phyloP scores from a whole-genome alignment of 805 yeast species.

The Komagataella kurtzmanii region DNA sequence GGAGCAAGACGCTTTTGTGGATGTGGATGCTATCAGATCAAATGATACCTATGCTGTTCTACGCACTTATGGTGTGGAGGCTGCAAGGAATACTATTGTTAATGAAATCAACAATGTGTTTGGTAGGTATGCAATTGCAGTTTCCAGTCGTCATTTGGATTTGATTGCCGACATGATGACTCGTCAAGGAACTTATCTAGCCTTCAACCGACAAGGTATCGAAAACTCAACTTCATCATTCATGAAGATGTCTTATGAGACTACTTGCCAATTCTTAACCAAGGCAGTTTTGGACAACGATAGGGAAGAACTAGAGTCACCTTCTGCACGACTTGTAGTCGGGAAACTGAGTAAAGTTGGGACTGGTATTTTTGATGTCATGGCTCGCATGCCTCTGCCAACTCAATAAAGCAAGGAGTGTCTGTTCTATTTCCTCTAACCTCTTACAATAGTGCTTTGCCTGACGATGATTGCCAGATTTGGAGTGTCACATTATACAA shows the following conservation, averaged over 20 bases:
- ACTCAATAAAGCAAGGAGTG: background rate
- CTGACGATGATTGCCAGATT: background rate
- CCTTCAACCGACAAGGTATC: conserved; percentile 97
- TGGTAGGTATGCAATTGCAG: conserved; percentile 91
- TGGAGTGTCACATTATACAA: background rate
- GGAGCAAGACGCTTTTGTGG: conserved; percentile 90
- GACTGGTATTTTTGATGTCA: conserved; percentile 88
- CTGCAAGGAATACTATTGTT: conserved; percentile 95
- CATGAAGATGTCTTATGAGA: conserved; percentile 98
- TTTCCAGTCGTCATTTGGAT: conserved; percentile 87
- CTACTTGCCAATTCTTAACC: conserved; percentile 94
- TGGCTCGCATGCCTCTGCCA: conserved; percentile 30
- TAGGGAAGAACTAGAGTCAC: conserved; percentile 76
- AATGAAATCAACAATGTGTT: conserved; percentile 92
- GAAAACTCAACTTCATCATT: conserved; percentile 91
- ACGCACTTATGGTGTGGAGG: conserved; percentile 93
- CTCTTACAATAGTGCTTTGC: background rate
- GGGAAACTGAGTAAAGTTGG: conserved; percentile 90
- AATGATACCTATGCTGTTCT: conserved; percentile 90
- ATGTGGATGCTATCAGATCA: conserved; percentile 79
- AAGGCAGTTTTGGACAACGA: conserved; percentile 92
- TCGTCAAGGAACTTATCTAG: conserved; percentile 91
- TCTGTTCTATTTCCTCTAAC: background rate
- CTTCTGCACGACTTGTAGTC: conserved; percentile 85
- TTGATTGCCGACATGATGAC: conserved; percentile 99